Base-by-base conservation (phyloP, 305 asterid genomes). In the Petunia hybrid region DNA sequence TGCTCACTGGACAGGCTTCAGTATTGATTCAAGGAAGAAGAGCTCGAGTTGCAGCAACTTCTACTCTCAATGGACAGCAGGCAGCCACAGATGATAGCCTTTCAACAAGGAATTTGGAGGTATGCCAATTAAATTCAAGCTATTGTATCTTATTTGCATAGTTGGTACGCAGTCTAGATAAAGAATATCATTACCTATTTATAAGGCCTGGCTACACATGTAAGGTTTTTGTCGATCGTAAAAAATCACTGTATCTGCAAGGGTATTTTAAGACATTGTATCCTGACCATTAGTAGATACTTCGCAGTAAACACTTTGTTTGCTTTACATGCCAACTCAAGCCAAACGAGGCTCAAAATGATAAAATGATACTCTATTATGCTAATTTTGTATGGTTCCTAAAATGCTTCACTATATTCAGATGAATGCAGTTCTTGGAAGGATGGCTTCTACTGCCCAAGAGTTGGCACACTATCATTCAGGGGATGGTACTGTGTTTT, bases 391-490 rank as follows among this genome's bases (percentile, higher is more conserved):
- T 14, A 56, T 64, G 67, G 59, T 22, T 70, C 8, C 79, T 69
- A 78, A 35, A 67, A 31, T 79, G 79, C 65, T 75, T 60, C 39
- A 76, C 53, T 73, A 38, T 85, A 84, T 77, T 79, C 78, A 94
- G 99, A 94, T 93, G 97, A 94, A 94, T 85, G 93, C 97, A 70
- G 98, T 93, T 86, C 95, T 96, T 65, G 98, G 93, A 82, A 89
- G 94, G 87, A 91, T 96, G 97, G 92, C 94, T 80, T 90, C 98
- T 77, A 89, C 98, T 67, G 92, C 98, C 39, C 97, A 96, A 82
- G 97, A 96, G 85, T 85, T 96, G 91, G 92, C 97, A 81, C 97
- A 92, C 86, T 93, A 90, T 91, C 99, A 96, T 87, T 96, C 99
- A 9, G 99, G 99, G 83, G 97, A 94, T 83, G 99, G 99, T 96